Evolutionary conservation across 768 basidiomycete species (phyloP), one percentile per base, ranked within the genome.

Genomic region (Jaapia argillacea): DNA sequence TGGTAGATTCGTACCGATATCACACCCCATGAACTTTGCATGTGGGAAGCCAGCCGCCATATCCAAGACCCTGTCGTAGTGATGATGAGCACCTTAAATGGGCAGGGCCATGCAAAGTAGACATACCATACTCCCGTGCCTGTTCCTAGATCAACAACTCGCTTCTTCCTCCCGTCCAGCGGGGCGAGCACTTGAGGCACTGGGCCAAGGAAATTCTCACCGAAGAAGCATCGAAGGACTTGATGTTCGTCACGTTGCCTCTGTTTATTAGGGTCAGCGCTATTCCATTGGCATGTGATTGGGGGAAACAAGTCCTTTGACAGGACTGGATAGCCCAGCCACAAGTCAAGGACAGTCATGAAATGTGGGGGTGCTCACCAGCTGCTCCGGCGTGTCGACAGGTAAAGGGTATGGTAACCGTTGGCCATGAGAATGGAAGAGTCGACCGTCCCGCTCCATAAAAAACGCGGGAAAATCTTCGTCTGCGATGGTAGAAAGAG

Each of bases 141-240:
- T 5, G 79, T 83, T 49, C 86, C 79, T n/a, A 87, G 53, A 59
- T 90, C 86, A 39, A 90, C 67, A 36, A 70, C 81, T 46, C 70
- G 68, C 58, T 65, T 73, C 40, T 63, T 67, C 44, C 67, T 66
- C 35, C 58, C 63, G 4, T 60, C 55, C 33, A 61, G 58, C 22
- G 54, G 51, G 35, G 63, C 64, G 39, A 88, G 65, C 24, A 74
- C 60, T 46, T 77, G 66, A 24, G 53, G 49, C 21, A 86, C 74
- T 28, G 83, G 82, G 4, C 75, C 79, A 41, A 79, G 61, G 54
- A 72, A 80, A 56, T 77, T 69, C 31, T 58, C 65, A n/a, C 75
- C 73, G 50, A 82, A 56, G 33, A 83, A 52, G 48, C 58, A 63
- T 45, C 62, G 63, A 41, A 84, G 55, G 14, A 75, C 54, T 21